Evolutionary conservation across 1,284 basidiomycete genomes (phyloP), one percentile per base, ranked within the genome.

Genomic region (Apiotrichum gracile): DNA sequence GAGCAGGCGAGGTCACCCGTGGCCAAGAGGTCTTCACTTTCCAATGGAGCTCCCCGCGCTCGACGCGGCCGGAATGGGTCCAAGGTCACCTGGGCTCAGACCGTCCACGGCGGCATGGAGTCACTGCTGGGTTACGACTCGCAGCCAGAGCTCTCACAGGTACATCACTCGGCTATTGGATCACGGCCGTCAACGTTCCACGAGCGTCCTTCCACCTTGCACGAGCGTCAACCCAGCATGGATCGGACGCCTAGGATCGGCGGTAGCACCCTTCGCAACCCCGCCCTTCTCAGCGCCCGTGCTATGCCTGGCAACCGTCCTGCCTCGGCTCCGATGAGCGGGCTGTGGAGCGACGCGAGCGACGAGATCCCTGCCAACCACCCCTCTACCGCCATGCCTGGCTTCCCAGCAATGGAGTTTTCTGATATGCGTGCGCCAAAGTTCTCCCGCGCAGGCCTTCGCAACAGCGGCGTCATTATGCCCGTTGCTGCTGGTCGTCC

Each of bases 371-470:
- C 25, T n/a, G 5, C 8, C 25, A 35, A 37, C 46, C 54, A 55
- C 41, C 54, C 54, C 9, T 51, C 54, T 2, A 55, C 54, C 4
- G 49, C 35, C 10, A 47, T 55, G 45, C 54, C 54, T 3, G 54
- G 54, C 7, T 51, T 55, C 34, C 49, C 49, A 6, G 22, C 39
- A 6, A 29, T 44, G n/a, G 54, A 55, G 49, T 55, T 55, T 24
- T 14, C 44, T 4, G 54, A 57, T n/a, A 22, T 22, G 26, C 31
- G 33, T n/a, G 47, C 55, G 21, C 55, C 55, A 16, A 57, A 44
- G 21, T 57, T 57, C 31, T 53, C 51, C 5, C 55, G 55, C 12
- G 22, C 44, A 1, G 37, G 37, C 2, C 43, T 57, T 5, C 43
- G 51, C 4, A 26, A 33, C 13, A 21, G 39, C 13, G 51, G 48